Conservation (phyloP, 1,284 basidiomycete genomes). For the Spongiforma sp. region DNA sequence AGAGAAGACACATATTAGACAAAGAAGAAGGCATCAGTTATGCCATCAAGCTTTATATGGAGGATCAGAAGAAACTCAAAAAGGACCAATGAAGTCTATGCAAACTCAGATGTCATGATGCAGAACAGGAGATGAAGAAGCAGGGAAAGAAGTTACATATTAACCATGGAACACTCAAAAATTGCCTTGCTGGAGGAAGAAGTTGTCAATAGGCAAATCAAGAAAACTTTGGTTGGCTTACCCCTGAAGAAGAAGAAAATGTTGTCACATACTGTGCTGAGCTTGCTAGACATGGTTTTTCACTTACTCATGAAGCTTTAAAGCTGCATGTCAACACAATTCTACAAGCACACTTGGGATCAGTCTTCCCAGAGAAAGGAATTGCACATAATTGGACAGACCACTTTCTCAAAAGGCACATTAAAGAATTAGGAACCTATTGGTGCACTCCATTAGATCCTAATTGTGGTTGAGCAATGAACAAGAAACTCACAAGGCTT, state of each 20-base stretch:
- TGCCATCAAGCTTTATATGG: background rate
- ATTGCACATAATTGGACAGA: slow-evolving; percentile 4
- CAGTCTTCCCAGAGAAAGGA: background rate
- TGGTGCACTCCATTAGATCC: slow-evolving; percentile 1
- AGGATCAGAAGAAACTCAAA: background rate
- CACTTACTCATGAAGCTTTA: background rate
- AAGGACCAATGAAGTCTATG: background rate
- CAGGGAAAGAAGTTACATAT: background rate
- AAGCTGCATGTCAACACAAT: background rate
- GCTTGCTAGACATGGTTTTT: slow-evolving; percentile 1
- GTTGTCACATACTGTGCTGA: background rate
- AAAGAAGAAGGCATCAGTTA: background rate
- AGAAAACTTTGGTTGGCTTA: slow-evolving; percentile 6
- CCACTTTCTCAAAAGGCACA: background rate
- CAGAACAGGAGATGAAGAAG: background rate
- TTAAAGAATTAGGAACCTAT: background rate
- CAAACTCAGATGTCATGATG: background rate
- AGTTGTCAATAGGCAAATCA: slow-evolving; percentile 5
- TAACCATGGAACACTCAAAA: slow-evolving; percentile 3
- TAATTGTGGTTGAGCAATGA: background rate
- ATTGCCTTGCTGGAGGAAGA: background rate
- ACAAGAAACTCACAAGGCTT: slow-evolving; percentile 5
- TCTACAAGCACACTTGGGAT: background rate
- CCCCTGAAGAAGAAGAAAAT: background rate
- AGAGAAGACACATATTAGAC: background rate